Base-by-base conservation (phyloP, 2,329 filamentous ascomycete species). In the Cyphellophora attinorum region DNA sequence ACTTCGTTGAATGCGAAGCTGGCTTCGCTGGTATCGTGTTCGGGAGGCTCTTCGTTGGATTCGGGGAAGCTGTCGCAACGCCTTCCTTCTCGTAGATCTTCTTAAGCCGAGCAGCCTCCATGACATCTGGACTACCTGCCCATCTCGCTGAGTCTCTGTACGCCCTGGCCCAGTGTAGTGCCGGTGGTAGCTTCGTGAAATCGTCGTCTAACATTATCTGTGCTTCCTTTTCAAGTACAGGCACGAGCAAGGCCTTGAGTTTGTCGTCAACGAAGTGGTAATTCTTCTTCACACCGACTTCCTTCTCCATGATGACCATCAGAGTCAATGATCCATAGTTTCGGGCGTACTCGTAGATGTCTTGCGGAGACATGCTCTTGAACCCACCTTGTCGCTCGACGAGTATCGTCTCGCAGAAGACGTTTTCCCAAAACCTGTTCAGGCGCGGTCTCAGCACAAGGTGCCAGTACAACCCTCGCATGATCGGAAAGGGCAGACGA, bases 341-440 rank as follows among this genome's bases (percentile, higher is more conserved):
- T 13, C 39, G 35, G 19, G 40, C 44, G 27, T 42, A 48, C n/a
- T 48, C 43, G 18, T 14, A 38, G 12, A 48, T 35, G 17, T 48
- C 45, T 11, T 35, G 32, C 8, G 45, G 37, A 15, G 28, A 35
- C 8, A 41, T 29, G 10, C 35, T 39, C 15, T 31, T 23, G 27
- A 44, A 44, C 4, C 43, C 43, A 16, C 45, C 45, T 31, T 48
- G 41, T 4, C 41, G 38, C 31, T 38, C 33, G 31, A 48, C 39
- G 10, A 44, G 31, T 5, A 38, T 31, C 1, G 45, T 41, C 15
- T 41, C 43, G 17, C 30, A 33, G 14, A 44, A 27, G 28, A 46
- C 36, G 12, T 38, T 19, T 12, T 32, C 27, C 29, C 40, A 37
- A 28, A 43, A 37, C 25, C 28, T 19, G 4, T 15, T 23, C 11